Conservation (phyloP, 345 rosid species). For the Bruguiera sexangula region DNA sequence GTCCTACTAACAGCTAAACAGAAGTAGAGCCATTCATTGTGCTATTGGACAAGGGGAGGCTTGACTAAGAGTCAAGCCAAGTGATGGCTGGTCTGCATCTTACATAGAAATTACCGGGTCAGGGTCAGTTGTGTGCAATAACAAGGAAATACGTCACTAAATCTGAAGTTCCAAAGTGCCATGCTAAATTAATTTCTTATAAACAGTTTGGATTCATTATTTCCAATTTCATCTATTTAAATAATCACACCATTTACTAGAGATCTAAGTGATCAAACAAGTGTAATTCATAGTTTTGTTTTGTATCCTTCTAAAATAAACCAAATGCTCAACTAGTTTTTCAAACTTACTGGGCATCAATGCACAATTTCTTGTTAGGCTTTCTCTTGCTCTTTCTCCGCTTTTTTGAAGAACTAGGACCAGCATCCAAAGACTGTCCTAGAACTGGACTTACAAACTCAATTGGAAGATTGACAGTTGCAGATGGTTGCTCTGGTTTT, state of each 20-base stretch:
- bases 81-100: conserved; percentile 18
- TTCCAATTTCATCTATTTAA: no score
- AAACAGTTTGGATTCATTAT: neutral
- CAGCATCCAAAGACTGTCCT: conserved; percentile 5
- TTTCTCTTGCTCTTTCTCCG: conserved; percentile 16
- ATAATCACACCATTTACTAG: no score
- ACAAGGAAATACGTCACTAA: no score
- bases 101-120: neutral
- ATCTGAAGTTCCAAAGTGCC: no score
- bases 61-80: conserved; percentile 21
- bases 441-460: conserved; percentile 17
- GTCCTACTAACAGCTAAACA: neutral
- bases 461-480: conserved; percentile 22
- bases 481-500: conserved; percentile 13
- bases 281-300: no score
- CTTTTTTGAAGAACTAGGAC: conserved; percentile 8
- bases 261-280: no score
- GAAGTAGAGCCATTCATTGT: neutral
- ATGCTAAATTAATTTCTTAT: no score
- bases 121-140: no score
- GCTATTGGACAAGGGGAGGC: conserved; percentile 18
- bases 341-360: neutral
- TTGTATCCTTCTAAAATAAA: no score
- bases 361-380: conserved; percentile 7
- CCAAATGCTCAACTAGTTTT: neutral